These are phyloP conservation scores for Crithidia fasciculata DNA, from an alignment of 208 protist species.

Conservation along the genomic window DNA sequence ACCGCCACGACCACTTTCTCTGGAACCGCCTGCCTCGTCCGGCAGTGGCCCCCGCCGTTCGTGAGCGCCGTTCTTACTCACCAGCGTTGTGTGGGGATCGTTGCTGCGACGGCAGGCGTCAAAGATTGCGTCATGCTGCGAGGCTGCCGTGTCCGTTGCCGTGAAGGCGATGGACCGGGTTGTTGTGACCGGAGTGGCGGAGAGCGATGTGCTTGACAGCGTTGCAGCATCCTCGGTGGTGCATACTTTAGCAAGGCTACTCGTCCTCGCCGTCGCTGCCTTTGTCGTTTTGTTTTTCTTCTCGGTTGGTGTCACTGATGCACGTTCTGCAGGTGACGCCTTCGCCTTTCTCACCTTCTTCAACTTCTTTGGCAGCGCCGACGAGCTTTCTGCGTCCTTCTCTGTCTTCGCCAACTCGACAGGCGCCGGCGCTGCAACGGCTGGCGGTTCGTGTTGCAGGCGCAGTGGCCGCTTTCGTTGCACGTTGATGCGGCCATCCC, in stretches of 20 bases:
- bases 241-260: too few relatives aligned
- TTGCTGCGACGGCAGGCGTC: not conserved
- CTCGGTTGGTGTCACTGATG: not conserved
- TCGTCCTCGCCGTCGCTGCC: not conserved
- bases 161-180: constrained; percentile 6
- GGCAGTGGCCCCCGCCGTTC: not conserved
- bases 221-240: not conserved
- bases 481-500: constrained; percentile 14
- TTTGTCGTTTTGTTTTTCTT: not conserved
- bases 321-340: not conserved
- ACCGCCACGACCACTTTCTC: not conserved
- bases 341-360: not conserved
- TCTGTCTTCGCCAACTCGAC: too few relatives aligned
- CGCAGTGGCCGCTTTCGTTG: not conserved
- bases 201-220: not conserved
- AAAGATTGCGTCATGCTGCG: not conserved
- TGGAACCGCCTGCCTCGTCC: not conserved
- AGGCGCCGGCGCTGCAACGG: not conserved
- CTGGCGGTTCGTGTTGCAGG: not conserved
- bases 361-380: not conserved
- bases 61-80: not conserved
- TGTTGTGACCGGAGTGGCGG: not conserved
- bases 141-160: not conserved
- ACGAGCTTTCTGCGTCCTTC: too few relatives aligned
- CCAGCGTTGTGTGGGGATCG: not conserved